Base-by-base conservation (phyloP, 129 eudicot species). In the Saussurea involucrata region DNA sequence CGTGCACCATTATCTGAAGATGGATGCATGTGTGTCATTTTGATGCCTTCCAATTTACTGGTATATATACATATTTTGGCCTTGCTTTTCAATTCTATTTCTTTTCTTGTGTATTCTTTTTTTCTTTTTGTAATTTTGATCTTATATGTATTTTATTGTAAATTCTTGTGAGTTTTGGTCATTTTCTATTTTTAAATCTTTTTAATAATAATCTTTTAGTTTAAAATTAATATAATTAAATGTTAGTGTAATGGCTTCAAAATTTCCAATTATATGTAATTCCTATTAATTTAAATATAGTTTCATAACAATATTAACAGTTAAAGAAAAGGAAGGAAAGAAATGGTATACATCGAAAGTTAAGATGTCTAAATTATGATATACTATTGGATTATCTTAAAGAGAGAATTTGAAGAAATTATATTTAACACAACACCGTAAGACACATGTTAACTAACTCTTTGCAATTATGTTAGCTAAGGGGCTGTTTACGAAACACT, bases 1-100 rank as follows among this genome's bases (percentile, higher is more conserved):
- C 72, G 46, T 76, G 80, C 65, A 65, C 20, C 28, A 76, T 76
- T 68, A 5, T 76, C 13, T 76, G 80, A 76, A 69, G 61, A n/a
- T 53, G 0, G 22, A 53, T 53, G 31, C 22, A 17, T 70, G 37
- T 70, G 63, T 60, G 65, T 21, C 13, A 60, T 60, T 49, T 60
- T 60, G 65, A 60, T 18, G 28, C 5, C 4, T 60, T 60, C 13
- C 28, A 8, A 9, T 20, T 20, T 60, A 22, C 61, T 53, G 21
- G 1, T 8, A 8, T 17, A 17, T 5, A 46, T 12, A 17, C 29
- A 27, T 27, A 27, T 46, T 46, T 46, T 46, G n/a, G 58, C 58
- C 4, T 13, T 46, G 34, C 24, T 5, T 66, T 66, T 66, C n/a
- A n/a, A n/a, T 66, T 66, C 4, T 9, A 29, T 66, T 66, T 27